These are phyloP conservation scores for Pseudopithomyces chartarum DNA, from an alignment of 2,329 filamentous ascomycete genomes.

Conservation along the genomic window DNA sequence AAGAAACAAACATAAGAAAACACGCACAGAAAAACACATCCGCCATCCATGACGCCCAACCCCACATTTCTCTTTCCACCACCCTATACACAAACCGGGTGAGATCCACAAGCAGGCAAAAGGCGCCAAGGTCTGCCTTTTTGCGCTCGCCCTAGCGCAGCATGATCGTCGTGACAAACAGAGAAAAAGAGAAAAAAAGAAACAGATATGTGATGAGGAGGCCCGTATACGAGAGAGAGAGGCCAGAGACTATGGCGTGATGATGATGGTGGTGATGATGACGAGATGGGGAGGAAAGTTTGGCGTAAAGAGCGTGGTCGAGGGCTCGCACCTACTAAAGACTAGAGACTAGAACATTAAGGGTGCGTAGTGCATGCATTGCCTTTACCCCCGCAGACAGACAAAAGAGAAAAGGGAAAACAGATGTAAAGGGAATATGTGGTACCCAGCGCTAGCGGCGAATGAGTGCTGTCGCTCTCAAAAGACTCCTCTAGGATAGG, in stretches of 20 bases:
- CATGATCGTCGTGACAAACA: neutral
- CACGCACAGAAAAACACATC: too few species aligned
- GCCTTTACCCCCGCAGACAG: conserved; percentile 23
- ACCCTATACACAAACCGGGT: too few species aligned
- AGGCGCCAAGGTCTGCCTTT: neutral
- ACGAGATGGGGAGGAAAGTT: neutral
- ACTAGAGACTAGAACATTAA: conserved; percentile 42
- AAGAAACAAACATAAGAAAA: too few species aligned
- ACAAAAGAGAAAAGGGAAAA: conserved; percentile 1
- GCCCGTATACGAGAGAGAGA: conserved; percentile 2
- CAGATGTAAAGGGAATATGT: conserved; percentile 1
- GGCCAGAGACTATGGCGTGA: neutral
- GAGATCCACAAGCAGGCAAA: too few species aligned
- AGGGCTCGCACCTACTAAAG: conserved; percentile 29
- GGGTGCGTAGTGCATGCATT: conserved; percentile 29
- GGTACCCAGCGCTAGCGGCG: neutral
- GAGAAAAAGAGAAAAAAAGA: neutral
- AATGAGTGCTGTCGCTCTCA: neutral
- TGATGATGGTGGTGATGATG: conserved; percentile 2
- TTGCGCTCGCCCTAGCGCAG: conserved; percentile 7
- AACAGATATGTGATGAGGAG: neutral
- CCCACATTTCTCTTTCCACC: too few species aligned
- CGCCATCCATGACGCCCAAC: too few species aligned
- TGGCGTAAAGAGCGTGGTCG: conserved; percentile 21
- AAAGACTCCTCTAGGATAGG: neutral